phyloP scores from a whole-genome alignment of 129 eudicot species.

The Mikania micrantha region DNA sequence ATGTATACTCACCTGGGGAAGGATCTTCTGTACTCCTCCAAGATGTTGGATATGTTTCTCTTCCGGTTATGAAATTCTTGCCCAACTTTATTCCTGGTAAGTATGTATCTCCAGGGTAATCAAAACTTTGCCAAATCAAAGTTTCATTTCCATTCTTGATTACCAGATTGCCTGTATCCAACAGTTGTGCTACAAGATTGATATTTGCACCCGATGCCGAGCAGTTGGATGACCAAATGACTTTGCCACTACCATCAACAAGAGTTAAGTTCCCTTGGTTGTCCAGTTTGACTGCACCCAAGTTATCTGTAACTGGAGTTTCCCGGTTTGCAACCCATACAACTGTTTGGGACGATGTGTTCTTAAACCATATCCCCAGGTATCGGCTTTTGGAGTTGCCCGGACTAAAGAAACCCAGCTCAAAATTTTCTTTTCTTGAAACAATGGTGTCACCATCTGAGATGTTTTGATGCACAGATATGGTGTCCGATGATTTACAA shows the following conservation, averaged over 20 bases:
- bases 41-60: conserved; percentile 11
- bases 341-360: neutral
- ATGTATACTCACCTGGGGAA: conserved; percentile 19
- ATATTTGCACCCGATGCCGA: neutral
- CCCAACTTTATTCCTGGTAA: conserved; percentile 10
- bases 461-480: neutral
- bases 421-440: conserved; percentile 12
- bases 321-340: conserved; percentile 27
- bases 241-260: neutral
- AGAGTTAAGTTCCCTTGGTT: conserved; percentile 15
- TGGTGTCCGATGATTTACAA: neutral
- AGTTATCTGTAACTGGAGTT: conserved; percentile 6
- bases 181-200: conserved; percentile 17
- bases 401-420: conserved; percentile 37
- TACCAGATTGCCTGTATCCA: conserved; percentile 27
- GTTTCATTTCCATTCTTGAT: neutral
- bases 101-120: conserved; percentile 18
- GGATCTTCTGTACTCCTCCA: conserved; percentile 23
- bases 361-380: conserved; percentile 22
- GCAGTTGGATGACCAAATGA: conserved; percentile 30
- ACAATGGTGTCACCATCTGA: neutral
- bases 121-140: conserved; percentile 13
- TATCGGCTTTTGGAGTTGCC: conserved; percentile 20
- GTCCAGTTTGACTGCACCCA: conserved; percentile 12
- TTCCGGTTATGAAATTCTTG: conserved; percentile 14